Conservation (phyloP, 441 rosid species). For the Adansonia grandidieri region DNA sequence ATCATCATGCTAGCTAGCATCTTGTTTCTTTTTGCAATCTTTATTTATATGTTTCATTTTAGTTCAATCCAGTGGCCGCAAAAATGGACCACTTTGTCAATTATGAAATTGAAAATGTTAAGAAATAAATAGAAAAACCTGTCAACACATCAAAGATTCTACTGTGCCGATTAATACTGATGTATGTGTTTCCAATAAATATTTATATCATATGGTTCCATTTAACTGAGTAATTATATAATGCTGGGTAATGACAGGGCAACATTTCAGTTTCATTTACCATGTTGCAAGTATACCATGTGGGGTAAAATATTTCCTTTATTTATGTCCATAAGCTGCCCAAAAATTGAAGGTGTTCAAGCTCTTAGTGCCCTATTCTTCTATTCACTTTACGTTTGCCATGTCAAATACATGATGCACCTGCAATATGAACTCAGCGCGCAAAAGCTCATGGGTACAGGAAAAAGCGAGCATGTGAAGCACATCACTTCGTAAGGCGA, state of each 20-base stretch:
- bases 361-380: neutral
- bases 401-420: neutral
- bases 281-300: too few relatives aligned
- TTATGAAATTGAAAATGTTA: neutral
- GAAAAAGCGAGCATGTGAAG: neutral
- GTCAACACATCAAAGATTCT: neutral
- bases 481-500: neutral
- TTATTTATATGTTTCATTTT: too few relatives aligned
- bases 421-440: neutral
- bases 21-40: too few relatives aligned
- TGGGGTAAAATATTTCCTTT: too few relatives aligned
- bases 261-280: too few relatives aligned
- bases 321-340: too few relatives aligned
- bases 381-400: neutral
- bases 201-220: neutral
- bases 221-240: neutral
- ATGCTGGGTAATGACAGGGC: neutral
- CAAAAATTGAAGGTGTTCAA: too few relatives aligned
- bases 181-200: neutral
- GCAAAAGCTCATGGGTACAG: slow-evolving; percentile 33
- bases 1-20: too few relatives aligned
- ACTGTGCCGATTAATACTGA: neutral
- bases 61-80: neutral
- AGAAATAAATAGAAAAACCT: neutral
- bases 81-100: neutral